phyloP scores from a whole-genome alignment of 1,139 yeast genomes.

The Debaryomyces udenii region DNA sequence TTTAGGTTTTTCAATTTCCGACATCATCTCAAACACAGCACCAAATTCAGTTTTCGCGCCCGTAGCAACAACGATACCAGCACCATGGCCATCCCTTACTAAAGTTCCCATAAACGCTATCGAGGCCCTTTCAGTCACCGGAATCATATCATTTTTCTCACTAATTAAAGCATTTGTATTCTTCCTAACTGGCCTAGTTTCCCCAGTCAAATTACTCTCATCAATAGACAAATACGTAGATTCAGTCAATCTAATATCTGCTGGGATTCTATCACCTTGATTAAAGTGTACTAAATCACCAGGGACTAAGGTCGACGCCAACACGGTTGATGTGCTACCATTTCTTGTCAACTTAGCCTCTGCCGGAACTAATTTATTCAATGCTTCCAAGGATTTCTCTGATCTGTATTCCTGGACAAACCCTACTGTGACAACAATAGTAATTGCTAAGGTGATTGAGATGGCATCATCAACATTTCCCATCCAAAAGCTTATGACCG shows the following conservation, averaged over 20 bases:
- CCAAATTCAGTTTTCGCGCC: constrained; percentile 91
- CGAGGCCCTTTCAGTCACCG: constrained; percentile 67
- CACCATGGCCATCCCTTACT: constrained; percentile 91
- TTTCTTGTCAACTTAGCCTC: constrained; percentile 87
- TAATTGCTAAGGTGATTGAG: constrained; percentile 82
- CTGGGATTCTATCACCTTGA: constrained; percentile 95
- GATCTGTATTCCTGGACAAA: constrained; percentile 95
- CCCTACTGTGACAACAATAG: constrained; percentile 92
- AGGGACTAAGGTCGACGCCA: constrained; percentile 87
- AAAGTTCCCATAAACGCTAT: constrained; percentile 96
- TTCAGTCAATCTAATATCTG: constrained; percentile 80
- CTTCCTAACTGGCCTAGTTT: constrained; percentile 82
- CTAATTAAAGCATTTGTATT: constrained; percentile 35
- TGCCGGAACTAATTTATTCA: constrained; percentile 90
- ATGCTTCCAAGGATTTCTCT: constrained; percentile 89
- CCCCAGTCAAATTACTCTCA: constrained; percentile 94
- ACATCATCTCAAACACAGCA: constrained; percentile 87
- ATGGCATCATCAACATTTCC: constrained; percentile 93
- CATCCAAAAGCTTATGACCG: constrained; percentile 81
- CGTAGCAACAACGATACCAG: constrained; percentile 91
- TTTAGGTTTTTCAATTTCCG: constrained; percentile 89
- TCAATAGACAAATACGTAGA: constrained; percentile 81
- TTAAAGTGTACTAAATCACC: constrained; percentile 88
- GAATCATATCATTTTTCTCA: constrained; percentile 26
- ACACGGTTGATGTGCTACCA: constrained; percentile 71